Evolutionary conservation across 345 rosid genomes (phyloP).

Genomic region (Excoecaria agallocha): DNA sequence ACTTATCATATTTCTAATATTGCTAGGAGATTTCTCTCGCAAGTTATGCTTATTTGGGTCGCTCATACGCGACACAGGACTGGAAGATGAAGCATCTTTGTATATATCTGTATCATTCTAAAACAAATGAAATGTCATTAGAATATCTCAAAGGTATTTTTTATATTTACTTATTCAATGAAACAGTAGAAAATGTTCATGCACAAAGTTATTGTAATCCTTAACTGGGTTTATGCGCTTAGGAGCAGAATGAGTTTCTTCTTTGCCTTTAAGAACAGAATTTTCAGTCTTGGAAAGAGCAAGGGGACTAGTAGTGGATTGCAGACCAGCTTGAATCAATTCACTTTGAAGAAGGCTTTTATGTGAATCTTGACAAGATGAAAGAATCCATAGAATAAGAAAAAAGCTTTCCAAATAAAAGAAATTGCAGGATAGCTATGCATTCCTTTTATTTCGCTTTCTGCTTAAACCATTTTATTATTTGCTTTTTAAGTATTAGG

Average conservation of each 20-base stretch:
- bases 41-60: constrained; percentile 23
- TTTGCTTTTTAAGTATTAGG: constrained; percentile 10
- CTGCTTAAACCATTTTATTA: no score
- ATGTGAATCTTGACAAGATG: constrained; percentile 41
- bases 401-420: constrained; percentile 13
- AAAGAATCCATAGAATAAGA: constrained; percentile 32
- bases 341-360: constrained; percentile 26
- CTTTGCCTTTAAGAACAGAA: constrained; percentile 22
- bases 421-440: not conserved
- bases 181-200: constrained; percentile 17
- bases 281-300: constrained; percentile 8
- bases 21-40: constrained; percentile 45
- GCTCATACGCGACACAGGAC: constrained; percentile 1
- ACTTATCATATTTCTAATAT: constrained; percentile 71
- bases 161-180: not conserved
- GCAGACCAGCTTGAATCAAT: constrained; percentile 16
- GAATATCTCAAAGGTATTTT: constrained; percentile 20
- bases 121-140: constrained; percentile 34
- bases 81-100: constrained; percentile 22
- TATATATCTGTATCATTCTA: constrained; percentile 47
- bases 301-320: not conserved
- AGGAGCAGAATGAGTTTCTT: constrained; percentile 16
- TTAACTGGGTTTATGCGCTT: constrained; percentile 42
- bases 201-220: constrained; percentile 30
- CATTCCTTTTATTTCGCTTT: not conserved